phyloP scores from a whole-genome alignment of 495 filamentous ascomycete species.

The Aspergillus asperescens region DNA sequence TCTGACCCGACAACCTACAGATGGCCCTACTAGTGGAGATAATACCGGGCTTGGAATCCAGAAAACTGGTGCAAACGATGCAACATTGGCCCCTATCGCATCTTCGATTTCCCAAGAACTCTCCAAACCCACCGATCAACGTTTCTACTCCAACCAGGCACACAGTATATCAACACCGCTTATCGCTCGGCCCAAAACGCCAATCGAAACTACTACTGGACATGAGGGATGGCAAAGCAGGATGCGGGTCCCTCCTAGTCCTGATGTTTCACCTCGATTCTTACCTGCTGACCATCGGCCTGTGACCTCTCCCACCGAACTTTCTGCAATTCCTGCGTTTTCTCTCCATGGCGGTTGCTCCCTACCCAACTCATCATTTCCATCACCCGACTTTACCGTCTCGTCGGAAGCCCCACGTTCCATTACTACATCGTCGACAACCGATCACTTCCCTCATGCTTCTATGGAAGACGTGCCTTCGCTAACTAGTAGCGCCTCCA shows the following conservation, averaged over 20 bases:
- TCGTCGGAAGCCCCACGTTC: conserved; percentile 52
- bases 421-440: conserved; percentile 46
- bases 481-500: conserved; percentile 79
- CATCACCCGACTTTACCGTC: conserved; percentile 47
- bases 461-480: conserved; percentile 87
- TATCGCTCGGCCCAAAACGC: conserved; percentile 18
- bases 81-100: neutral
- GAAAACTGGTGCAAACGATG: conserved; percentile 22
- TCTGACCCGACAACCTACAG: conserved; percentile 31
- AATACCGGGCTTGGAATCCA: conserved; percentile 46
- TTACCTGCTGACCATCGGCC: conserved; percentile 45
- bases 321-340: conserved; percentile 45
- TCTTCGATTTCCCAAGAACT: neutral
- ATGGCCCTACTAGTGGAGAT: conserved; percentile 25
- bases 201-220: conserved; percentile 29
- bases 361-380: conserved; percentile 44
- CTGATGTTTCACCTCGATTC: conserved; percentile 42
- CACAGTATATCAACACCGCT: conserved; percentile 23
- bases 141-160: conserved; percentile 12
- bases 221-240: conserved; percentile 28
- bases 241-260: conserved; percentile 28
- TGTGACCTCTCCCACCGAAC: conserved; percentile 48
- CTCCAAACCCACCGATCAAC: neutral
- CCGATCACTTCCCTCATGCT: conserved; percentile 55
- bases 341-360: conserved; percentile 38